Evolutionary conservation across 352 stramenopile genomes (phyloP), one percentile per base, ranked within the genome.

Genomic region (Phytophthora podocarpi): DNA sequence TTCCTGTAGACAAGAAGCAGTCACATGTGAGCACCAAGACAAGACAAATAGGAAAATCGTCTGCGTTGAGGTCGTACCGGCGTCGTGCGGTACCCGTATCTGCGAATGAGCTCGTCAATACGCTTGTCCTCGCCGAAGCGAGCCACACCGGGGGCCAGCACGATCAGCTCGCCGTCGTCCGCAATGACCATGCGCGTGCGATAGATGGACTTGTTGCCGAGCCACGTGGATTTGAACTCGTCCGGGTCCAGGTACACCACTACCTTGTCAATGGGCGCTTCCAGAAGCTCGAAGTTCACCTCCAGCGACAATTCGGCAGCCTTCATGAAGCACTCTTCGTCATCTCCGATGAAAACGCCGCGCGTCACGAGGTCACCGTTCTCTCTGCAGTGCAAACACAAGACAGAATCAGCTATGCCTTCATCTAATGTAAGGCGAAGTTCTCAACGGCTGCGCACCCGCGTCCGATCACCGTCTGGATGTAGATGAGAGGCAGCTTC

Each of bases 161-260:
- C 90, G 28, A 99, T 84, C 0, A 99, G 73, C 48, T 98, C 91
- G 1, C 96, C 97, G 28, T 84, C 88, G 53, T 99, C 95, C 4
- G 90, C 96, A 60, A 99, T 98, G 16, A 93, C 93, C 97, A 99
- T 98, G 36, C 97, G 81, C 42, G 97, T 99, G 40, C 97, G 78
- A 65, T 99, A 99, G 61, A 99, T 98, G 28, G 91, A 91, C 71
- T 99, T 99, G 80, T 99, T 99, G 7, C 96, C 97, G 12, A 99
- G 73, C 97, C 97, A 99, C 10, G 96, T 99, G 6, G 96, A 98
- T 70, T 98, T 97, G 82, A 99, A 99, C 69, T 99, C 96, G 21
- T 98, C 73, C 18, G 87, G 82, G 53, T 99, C 96, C 37, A 99
- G 64, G 64, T 97, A 98, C n/a, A 98, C 96, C 1, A 99, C 95